Base-by-base conservation (phyloP, 176 grass and related monocot species). In the Oryza glumipatula region DNA sequence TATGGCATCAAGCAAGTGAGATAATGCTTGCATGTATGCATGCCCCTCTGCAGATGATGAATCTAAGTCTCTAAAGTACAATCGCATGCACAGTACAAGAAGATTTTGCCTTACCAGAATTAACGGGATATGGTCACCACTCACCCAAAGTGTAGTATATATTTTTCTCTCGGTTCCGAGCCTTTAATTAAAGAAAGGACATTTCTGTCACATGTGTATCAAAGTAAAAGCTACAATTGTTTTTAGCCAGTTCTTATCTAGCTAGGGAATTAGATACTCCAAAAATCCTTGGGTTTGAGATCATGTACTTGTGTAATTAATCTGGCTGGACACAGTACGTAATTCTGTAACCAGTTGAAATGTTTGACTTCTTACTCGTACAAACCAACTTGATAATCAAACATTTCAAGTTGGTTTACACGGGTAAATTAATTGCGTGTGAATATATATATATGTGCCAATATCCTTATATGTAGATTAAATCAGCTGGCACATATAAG, bases 191-290 rank as follows among this genome's bases (percentile, higher is more conserved):
- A 80, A 87, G 2, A 87, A 83, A 87, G 64, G 23, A 33, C 41
- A 70, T 46, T 90, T 87, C 4, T 84, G 76, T 80, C 89, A 90
- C 89, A 79, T 79, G 84, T 36, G 61, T 80, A 63, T 79, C 74
- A 52, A 79, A 44, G 22, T 49, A 73, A 48, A 22, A 30, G 68
- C 16, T 22, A 60, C 30, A 32, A 32, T 19, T 60, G 9, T 82
- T 61, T 73, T 68, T 44, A 77, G 19, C 44, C 3, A 0, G 15
- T 23, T 8, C 65, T 64, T 83, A 79, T 83, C 74, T 58, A 58
- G 16, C 74, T 44, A n/a, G 21, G 9, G 73, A 65, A 61, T 49
- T 63, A 82, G 78, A 77, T 69, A 39, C 76, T 80, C 6, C 4
- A 32, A 70, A 52, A 46, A 45, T n/a, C 16, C 41, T 5, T 14